Evolutionary conservation across 345 rosid genomes (phyloP).

Genomic region (Dipteronia dyeriana): DNA sequence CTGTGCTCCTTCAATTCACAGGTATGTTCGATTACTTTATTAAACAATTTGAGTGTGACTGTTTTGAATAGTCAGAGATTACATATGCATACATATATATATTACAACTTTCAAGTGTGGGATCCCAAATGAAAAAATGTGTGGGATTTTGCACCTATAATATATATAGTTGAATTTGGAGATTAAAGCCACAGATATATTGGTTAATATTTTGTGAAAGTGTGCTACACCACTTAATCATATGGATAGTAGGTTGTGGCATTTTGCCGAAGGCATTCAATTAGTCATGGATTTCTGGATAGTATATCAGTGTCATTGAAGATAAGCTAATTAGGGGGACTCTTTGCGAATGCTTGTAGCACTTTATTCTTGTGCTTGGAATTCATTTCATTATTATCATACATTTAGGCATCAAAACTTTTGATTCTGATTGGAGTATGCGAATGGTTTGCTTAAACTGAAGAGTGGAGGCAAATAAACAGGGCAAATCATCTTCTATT

Average conservation of each 20-base stretch:
- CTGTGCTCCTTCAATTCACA: slow-evolving; percentile 82
- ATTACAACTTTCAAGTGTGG: too few species aligned
- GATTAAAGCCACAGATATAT: neutral
- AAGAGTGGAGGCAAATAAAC: neutral
- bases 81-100: too few species aligned
- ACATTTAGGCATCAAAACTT: neutral
- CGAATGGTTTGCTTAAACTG: neutral
- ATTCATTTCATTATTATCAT: neutral
- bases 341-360: neutral
- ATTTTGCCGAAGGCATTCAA: neutral
- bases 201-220: neutral
- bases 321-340: neutral
- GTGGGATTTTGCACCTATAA: too few species aligned
- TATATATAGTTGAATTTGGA: neutral
- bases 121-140: too few species aligned
- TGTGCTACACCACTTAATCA: neutral
- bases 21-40: slow-evolving; percentile 43
- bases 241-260: neutral
- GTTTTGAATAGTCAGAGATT: neutral
- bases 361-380: neutral
- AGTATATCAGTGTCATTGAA: neutral
- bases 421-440: neutral
- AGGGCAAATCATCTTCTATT: neutral
- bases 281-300: neutral
- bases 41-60: neutral